A percentile compares a stretch with the other conserved stretches of the same genome.
These are phyloP conservation scores for Colletotrichum gigasporum DNA, from an alignment of 2,329 filamentous ascomycete species.

Conservation along the genomic window DNA sequence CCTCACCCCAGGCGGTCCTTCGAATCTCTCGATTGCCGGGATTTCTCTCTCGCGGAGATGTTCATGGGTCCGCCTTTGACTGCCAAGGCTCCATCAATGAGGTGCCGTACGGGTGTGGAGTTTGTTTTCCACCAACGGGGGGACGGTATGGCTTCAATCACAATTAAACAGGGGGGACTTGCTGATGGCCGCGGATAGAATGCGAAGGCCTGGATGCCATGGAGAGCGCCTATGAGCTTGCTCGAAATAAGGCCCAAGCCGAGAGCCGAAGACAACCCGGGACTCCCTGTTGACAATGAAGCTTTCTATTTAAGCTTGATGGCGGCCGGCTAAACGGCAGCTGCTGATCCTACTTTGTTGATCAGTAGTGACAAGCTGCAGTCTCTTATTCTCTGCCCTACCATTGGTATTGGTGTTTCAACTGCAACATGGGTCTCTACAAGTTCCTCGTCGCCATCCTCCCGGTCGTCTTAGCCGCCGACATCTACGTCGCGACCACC, in stretches of 20 bases:
- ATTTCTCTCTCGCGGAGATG: constrained; percentile 21
- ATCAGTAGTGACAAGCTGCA: not conserved
- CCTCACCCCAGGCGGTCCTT: constrained; percentile 2
- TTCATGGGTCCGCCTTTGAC: constrained; percentile 3
- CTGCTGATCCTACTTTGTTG: not conserved
- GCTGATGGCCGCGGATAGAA: constrained; percentile 13
- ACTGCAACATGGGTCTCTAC: constrained; percentile 25
- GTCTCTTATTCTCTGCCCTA: constrained; percentile 11
- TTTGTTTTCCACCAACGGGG: constrained; percentile 28
- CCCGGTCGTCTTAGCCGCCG: constrained; percentile 37
- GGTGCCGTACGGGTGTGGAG: constrained; percentile 15
- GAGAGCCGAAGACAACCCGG: not conserved
- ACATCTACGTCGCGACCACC: constrained; percentile 56
- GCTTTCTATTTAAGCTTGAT: constrained; percentile 30
- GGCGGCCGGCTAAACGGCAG: constrained; percentile 11
- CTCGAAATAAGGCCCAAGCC: not conserved
- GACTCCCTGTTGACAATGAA: constrained; percentile 14
- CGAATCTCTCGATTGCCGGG: constrained; percentile 25
- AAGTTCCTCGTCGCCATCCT: constrained; percentile 28
- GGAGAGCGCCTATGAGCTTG: not conserved
- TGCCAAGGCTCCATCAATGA: constrained; percentile 22
- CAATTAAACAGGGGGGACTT: constrained; percentile 1
- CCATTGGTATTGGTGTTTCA: not conserved
- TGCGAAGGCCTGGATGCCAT: not conserved
- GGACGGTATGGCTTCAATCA: not conserved